phyloP scores from a whole-genome alignment of 2,329 filamentous ascomycete species.

The Chrysosporium queenslandicum region DNA sequence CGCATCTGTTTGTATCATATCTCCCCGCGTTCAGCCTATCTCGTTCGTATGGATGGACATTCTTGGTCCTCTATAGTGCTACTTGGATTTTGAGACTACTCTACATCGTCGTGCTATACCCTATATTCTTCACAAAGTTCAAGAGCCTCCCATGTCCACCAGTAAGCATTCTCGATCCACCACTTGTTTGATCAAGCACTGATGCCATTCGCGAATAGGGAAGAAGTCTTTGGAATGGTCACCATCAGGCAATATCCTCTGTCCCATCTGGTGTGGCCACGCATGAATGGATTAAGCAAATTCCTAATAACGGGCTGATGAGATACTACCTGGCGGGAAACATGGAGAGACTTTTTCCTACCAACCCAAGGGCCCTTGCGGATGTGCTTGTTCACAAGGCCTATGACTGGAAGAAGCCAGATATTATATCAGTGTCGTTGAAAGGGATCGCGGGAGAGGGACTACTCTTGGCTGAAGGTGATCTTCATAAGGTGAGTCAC shows the following conservation, averaged over 20 bases:
- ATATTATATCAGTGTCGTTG: slow-evolving; percentile 35
- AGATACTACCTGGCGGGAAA: slow-evolving; percentile 56
- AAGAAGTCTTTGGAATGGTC: slow-evolving; percentile 39
- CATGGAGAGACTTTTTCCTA: slow-evolving; percentile 52
- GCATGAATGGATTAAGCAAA: slow-evolving; percentile 44
- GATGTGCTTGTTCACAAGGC: slow-evolving; percentile 60
- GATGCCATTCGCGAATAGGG: slow-evolving; percentile 20
- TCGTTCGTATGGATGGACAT: slow-evolving; percentile 8
- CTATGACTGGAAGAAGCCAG: slow-evolving; percentile 61
- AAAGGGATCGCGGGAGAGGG: slow-evolving; percentile 34
- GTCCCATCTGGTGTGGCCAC: slow-evolving; percentile 34
- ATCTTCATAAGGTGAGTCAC: slow-evolving; percentile 62
- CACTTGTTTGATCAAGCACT: not conserved
- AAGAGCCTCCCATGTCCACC: slow-evolving; percentile 47
- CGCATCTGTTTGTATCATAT: slow-evolving; percentile 7
- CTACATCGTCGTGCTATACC: slow-evolving; percentile 45
- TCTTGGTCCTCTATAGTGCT: slow-evolving; percentile 1
- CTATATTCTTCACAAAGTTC: slow-evolving; percentile 48
- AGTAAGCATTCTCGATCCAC: slow-evolving; percentile 27
- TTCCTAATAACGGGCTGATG: slow-evolving; percentile 60
- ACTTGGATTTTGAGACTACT: slow-evolving; percentile 10
- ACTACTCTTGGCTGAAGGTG: slow-evolving; percentile 69
- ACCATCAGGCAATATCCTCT: slow-evolving; percentile 30
- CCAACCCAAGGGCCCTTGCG: slow-evolving; percentile 54
- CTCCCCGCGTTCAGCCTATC: slow-evolving; percentile 1